Evolutionary conservation across 805 yeast species (phyloP), one percentile per base, ranked within the genome.

Genomic region (Suhomyces sp.): DNA sequence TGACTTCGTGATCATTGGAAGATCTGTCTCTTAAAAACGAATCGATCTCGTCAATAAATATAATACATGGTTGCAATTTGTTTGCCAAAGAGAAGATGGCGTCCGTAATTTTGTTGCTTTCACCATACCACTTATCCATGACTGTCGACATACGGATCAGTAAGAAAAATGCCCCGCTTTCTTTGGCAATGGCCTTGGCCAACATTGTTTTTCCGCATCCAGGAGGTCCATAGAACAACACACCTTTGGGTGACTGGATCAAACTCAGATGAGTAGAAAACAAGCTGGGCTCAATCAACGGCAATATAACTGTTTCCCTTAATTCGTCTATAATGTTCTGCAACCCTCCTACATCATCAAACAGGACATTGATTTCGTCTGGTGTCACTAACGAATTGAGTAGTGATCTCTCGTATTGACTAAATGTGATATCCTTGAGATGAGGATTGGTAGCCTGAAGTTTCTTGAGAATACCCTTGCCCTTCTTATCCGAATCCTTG

Each of bases 91-190:
- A 86, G 67, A 93, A 93, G 35, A 93, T 83, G 0, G 97, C 98
- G 59, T 92, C 96, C 1, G 90, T 94, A 47, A 92, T 84, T 72
- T 94, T 94, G 69, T 94, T 93, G 27, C 93, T 84, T 70, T 93
- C 98, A 13, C 99, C 99, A 66, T 90, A 93, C 96, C 97, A 93
- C 70, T 93, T 93, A 71, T 94, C 97, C 93, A 92, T 88, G 15
- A 93, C 84, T 2, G 93, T 85, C 24, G 97, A 90, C 96, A 93
- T 88, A 68, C 96, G 80, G 49, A 93, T 87, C 61, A 92, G 90
- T 48, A 93, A 81, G 71, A 93, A 93, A 60, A 86, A 90, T 0
- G 98, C 98, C 0, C 90, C 90, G 59, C 96, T 86, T 68, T 92
- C 97, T 52, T 84, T 81, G 1, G 98, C 98, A 38, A 93, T 79